A percentile compares a stretch with the other conserved stretches of the same genome.
These are phyloP conservation scores for Thraustochytrium sp. DNA, from an alignment of 352 stramenopile species.

Conservation along the genomic window DNA sequence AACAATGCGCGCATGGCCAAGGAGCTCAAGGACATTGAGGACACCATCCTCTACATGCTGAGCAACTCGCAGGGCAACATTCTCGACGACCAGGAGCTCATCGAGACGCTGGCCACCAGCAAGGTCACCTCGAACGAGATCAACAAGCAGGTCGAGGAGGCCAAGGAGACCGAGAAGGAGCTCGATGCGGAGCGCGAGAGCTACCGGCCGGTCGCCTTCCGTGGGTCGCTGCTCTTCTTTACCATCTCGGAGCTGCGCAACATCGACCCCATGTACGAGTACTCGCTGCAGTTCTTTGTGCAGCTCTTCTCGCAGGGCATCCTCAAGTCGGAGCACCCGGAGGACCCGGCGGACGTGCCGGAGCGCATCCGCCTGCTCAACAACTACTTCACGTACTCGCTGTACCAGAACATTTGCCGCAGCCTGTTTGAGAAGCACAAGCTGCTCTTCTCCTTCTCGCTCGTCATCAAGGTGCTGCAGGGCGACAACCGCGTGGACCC, in stretches of 20 bases:
- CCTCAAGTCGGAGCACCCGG: conserved; percentile 74
- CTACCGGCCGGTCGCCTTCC: conserved; percentile 83
- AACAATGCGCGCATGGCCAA: conserved; percentile 90
- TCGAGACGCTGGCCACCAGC: conserved; percentile 83
- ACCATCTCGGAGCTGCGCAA: conserved; percentile 82
- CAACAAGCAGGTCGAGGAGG: conserved; percentile 85
- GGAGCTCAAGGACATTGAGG: conserved; percentile 91
- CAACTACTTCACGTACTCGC: conserved; percentile 84
- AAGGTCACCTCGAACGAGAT: conserved; percentile 92
- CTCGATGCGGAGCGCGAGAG: conserved; percentile 83
- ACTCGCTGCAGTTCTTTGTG: conserved; percentile 92
- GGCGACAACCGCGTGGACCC: conserved; percentile 44
- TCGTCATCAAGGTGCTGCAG: conserved; percentile 84
- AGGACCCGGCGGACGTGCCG: conserved; percentile 62
- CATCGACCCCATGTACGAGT: conserved; percentile 95
- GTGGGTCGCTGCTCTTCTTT: conserved; percentile 87
- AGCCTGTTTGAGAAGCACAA: conserved; percentile 94
- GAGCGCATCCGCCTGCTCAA: conserved; percentile 78
- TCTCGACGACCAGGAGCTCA: conserved; percentile 87
- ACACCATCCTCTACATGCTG: conserved; percentile 87
- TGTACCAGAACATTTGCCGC: conserved; percentile 91
- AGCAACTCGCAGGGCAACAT: conserved; percentile 89
- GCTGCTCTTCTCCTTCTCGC: conserved; percentile 85
- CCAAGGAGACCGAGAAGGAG: conserved; percentile 81
- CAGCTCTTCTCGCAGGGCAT: conserved; percentile 79